These are phyloP conservation scores for Musa beccarii DNA, from an alignment of 176 grass and related monocot species.

Conservation along the genomic window DNA sequence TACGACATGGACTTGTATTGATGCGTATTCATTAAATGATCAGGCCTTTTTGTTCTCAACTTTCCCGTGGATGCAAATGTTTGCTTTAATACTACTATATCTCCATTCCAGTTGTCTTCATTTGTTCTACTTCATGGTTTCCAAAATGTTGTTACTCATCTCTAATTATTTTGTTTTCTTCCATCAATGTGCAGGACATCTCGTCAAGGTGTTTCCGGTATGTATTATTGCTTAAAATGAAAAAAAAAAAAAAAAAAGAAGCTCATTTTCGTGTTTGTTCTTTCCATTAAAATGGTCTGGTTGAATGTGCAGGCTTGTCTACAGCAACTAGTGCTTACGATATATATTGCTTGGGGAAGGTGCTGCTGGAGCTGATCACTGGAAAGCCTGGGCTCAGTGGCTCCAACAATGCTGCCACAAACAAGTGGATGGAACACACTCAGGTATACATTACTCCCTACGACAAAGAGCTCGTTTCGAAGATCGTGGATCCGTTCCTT, in stretches of 20 bases:
- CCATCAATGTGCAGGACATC: background rate
- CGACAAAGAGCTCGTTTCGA: constrained; percentile 48
- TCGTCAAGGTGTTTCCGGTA: background rate
- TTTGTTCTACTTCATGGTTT: background rate
- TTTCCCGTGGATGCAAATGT: too few species aligned
- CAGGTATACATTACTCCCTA: constrained; percentile 43
- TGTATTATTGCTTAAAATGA: background rate
- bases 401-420: constrained; percentile 34
- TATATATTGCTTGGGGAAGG: constrained; percentile 85
- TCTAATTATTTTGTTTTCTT: background rate
- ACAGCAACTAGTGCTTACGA: constrained; percentile 53
- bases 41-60: too few species aligned
- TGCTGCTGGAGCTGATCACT: constrained; percentile 70
- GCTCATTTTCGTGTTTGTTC: background rate
- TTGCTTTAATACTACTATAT: too few species aligned
- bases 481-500: constrained; percentile 65
- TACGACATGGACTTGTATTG: too few species aligned
- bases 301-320: constrained; percentile 40
- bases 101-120: background rate
- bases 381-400: constrained; percentile 55
- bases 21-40: too few species aligned
- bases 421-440: constrained; percentile 49
- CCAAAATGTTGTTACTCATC: background rate
- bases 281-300: background rate
- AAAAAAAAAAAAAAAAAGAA: too few species aligned